Evolutionary conservation across 2,329 filamentous ascomycete genomes (phyloP).

Genomic region (Xylariaceae sp.): DNA sequence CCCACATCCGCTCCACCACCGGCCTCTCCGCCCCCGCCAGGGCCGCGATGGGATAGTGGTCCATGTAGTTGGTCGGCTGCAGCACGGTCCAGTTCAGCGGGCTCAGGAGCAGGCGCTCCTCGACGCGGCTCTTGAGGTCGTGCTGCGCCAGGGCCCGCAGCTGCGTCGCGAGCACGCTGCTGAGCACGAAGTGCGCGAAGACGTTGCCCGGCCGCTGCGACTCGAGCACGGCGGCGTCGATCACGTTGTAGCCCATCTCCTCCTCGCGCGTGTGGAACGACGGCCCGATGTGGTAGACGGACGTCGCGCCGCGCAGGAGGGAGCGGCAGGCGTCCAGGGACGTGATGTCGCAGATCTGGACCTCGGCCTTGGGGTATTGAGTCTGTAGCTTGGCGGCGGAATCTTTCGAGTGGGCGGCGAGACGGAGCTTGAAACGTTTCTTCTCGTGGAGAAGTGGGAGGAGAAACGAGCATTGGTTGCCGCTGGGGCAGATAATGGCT

Average conservation of each 20-base stretch:
- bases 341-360: conserved; percentile 7
- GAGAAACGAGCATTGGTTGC: conserved; percentile 31
- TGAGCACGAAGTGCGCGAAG: conserved; percentile 33
- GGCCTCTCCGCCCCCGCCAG: too few species aligned
- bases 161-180: too few species aligned
- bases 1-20: too few species aligned
- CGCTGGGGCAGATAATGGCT: conserved; percentile 32
- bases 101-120: too few species aligned
- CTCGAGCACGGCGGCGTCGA: conserved; percentile 28
- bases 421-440: conserved; percentile 27
- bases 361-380: conserved; percentile 28
- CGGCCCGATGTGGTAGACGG: conserved; percentile 30
- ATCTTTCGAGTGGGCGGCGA: conserved; percentile 25
- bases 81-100: too few species aligned
- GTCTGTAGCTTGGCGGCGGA: conserved; percentile 23
- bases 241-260: conserved; percentile 29
- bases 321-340: background rate
- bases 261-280: conserved; percentile 29
- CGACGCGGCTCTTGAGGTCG: too few species aligned
- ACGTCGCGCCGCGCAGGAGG: conserved; percentile 19
- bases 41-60: too few species aligned
- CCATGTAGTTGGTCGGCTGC: too few species aligned
- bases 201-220: conserved; percentile 9
- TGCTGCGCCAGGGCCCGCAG: too few species aligned
- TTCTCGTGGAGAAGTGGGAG: conserved; percentile 29